These are phyloP conservation scores for Vanilla planifolia DNA, from an alignment of 106 monocot genomes.

Conservation along the genomic window DNA sequence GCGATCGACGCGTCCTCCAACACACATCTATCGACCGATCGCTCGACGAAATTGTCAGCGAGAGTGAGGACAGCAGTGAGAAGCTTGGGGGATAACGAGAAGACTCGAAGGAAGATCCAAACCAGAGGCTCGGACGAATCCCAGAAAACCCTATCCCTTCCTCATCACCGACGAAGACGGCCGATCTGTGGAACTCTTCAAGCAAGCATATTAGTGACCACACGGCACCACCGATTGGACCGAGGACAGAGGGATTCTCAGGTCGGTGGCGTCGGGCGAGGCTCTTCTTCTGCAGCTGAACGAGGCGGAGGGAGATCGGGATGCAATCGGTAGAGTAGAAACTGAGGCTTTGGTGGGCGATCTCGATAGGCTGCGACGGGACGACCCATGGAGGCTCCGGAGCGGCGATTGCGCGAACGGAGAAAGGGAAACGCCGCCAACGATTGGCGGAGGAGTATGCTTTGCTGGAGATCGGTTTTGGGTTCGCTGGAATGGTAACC, in stretches of 20 bases:
- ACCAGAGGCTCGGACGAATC: constrained; percentile 26
- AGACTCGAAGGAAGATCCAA: constrained; percentile 47
- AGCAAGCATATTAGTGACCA: constrained; percentile 28
- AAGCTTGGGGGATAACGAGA: constrained; percentile 41
- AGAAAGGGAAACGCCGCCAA: not conserved
- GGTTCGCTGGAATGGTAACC: not conserved
- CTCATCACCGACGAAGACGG: not conserved
- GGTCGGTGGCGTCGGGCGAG: not conserved
- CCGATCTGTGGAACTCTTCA: constrained; percentile 30
- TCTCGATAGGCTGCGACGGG: constrained; percentile 14
- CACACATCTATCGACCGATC: constrained; percentile 9
- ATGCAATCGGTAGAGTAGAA: constrained; percentile 10
- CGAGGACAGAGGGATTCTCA: constrained; percentile 4
- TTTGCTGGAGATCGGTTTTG: not conserved
- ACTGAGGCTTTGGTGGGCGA: not conserved
- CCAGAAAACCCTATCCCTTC: constrained; percentile 5
- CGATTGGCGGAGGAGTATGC: not conserved
- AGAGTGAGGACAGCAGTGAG: constrained; percentile 22
- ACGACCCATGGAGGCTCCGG: constrained; percentile 44
- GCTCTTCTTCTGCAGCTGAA: constrained; percentile 44
- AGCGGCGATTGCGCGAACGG: not conserved
- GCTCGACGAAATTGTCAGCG: constrained; percentile 22
- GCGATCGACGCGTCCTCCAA: not conserved
- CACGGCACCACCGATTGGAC: constrained; percentile 19
- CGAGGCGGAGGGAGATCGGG: constrained; percentile 40